A percentile compares a stretch with the other conserved stretches of the same genome.
These are phyloP conservation scores for Ceratobasidium theobromae DNA, from an alignment of 1,284 basidiomycete species.

Conservation along the genomic window DNA sequence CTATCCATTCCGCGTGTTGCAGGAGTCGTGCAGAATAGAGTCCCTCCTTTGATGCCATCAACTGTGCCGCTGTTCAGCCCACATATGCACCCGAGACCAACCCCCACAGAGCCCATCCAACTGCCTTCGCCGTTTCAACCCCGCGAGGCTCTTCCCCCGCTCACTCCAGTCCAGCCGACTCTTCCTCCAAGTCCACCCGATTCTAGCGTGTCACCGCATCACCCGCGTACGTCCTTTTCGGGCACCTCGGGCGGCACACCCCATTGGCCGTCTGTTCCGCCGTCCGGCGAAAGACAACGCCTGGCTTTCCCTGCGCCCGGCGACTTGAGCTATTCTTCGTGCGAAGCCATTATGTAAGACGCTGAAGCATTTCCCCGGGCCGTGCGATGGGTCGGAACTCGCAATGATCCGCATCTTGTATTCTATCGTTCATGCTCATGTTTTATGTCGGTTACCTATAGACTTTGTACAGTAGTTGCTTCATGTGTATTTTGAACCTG, in stretches of 20 bases:
- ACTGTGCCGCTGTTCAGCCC: too few relatives aligned
- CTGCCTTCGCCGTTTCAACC: not conserved
- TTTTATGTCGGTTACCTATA: too few relatives aligned
- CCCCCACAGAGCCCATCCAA: not conserved
- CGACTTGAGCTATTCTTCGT: not conserved
- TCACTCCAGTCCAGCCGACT: not conserved
- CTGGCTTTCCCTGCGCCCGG: constrained; percentile 2
- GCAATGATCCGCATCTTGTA: not conserved
- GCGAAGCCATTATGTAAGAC: constrained; percentile 20
- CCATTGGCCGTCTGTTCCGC: not conserved
- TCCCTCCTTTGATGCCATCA: too few relatives aligned
- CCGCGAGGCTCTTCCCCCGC: not conserved
- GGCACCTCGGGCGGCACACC: not conserved
- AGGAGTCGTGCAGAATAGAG: too few relatives aligned
- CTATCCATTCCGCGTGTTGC: not conserved
- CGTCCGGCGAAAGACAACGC: not conserved
- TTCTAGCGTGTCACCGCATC: not conserved
- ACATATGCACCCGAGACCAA: too few relatives aligned
- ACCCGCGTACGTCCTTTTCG: not conserved
- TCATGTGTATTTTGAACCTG: too few relatives aligned
- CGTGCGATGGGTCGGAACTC: not conserved
- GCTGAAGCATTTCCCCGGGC: not conserved
- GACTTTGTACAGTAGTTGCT: too few relatives aligned
- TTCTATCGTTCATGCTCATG: too few relatives aligned
- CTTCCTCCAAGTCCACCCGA: not conserved